Evolutionary conservation across 257 asterid genomes (phyloP).

Genomic region (Ligustrum vulgare): DNA sequence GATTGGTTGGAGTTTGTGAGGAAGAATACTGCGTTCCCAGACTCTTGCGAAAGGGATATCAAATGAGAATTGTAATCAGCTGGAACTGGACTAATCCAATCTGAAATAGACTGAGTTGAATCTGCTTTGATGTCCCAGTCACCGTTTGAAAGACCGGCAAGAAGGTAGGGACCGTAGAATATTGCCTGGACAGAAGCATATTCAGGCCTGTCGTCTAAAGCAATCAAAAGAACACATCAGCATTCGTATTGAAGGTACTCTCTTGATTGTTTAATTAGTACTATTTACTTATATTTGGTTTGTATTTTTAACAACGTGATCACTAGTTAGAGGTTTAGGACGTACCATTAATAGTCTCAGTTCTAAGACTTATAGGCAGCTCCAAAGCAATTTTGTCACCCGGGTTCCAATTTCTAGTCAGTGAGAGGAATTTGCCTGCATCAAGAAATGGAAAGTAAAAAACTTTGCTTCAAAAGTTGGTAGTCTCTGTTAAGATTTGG

Average conservation of each 20-base stretch:
- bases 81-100: slow-evolving; percentile 63
- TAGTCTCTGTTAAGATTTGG: too few species aligned
- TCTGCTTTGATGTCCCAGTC: slow-evolving; percentile 68
- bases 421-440: slow-evolving; percentile 64
- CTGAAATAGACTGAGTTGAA: slow-evolving; percentile 38
- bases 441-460: slow-evolving; percentile 5
- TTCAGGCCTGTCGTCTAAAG: slow-evolving; percentile 68
- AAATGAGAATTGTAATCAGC: slow-evolving; percentile 44
- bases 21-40: slow-evolving; percentile 32
- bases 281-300: too few species aligned
- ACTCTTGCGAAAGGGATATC: slow-evolving; percentile 62
- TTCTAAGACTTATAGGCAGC: slow-evolving; percentile 60
- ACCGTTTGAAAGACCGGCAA: slow-evolving; percentile 63
- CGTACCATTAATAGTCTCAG: slow-evolving; percentile 80
- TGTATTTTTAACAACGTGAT: not conserved
- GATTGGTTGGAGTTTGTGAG: slow-evolving; percentile 45
- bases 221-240: slow-evolving; percentile 19
- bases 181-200: slow-evolving; percentile 71
- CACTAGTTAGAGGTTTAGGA: not conserved
- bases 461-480: not conserved
- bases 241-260: not conserved
- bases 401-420: slow-evolving; percentile 55
- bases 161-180: slow-evolving; percentile 89
- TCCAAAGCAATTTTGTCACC: slow-evolving; percentile 65
- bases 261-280: not conserved